A percentile compares a stretch with the other conserved stretches of the same genome.
phyloP scores from a whole-genome alignment of 1,284 basidiomycete species.

The Singerocomus rubriflavus region DNA sequence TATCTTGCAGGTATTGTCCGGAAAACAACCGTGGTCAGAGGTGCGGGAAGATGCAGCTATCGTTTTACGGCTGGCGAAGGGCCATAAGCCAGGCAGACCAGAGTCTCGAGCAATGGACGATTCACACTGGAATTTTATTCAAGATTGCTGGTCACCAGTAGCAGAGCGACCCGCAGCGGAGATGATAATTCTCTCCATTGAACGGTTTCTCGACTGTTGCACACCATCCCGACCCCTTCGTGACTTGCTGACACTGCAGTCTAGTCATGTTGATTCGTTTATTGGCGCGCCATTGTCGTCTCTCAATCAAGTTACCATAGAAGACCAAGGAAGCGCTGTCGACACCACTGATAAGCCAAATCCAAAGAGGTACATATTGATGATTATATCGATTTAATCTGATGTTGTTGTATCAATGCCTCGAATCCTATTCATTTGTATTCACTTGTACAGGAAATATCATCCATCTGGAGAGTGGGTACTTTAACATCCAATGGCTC shows the following conservation, averaged over 20 bases:
- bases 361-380: neutral
- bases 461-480: no score
- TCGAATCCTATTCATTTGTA: no score
- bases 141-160: slow-evolving; percentile 9
- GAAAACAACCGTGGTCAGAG: slow-evolving; percentile 10
- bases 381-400: no score
- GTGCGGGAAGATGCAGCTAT: neutral
- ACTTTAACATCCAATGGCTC: no score
- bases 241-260: neutral
- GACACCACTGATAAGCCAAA: no score
- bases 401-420: no score
- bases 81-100: neutral
- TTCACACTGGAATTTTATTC: slow-evolving; percentile 12
- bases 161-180: slow-evolving; percentile 4
- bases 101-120: neutral
- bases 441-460: no score
- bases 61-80: neutral
- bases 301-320: no score
- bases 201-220: neutral
- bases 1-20: slow-evolving; percentile 3
- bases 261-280: neutral
- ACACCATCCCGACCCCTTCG: neutral
- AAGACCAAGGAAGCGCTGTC: neutral
- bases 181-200: neutral
- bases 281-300: neutral